Conservation (phyloP, 257 asterid genomes). For the Solanum phureja region DNA sequence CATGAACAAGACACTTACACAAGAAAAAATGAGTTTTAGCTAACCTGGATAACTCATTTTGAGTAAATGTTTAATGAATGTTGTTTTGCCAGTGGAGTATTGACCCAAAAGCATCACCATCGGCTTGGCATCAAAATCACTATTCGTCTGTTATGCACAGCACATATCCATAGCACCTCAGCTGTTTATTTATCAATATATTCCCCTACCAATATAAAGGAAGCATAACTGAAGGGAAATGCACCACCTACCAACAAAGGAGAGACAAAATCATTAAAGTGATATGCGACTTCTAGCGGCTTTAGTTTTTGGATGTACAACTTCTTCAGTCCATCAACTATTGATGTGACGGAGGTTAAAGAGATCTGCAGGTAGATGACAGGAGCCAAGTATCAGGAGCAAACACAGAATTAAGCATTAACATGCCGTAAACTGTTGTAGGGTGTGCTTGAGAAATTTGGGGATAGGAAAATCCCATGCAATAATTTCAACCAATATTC, state of each 20-base stretch:
- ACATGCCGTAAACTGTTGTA: background rate
- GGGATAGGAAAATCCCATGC: background rate
- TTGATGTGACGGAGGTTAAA: conserved; percentile 74
- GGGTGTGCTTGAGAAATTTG: background rate
- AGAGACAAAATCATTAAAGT: conserved; percentile 80
- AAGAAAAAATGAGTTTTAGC: background rate
- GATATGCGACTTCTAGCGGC: conserved; percentile 77
- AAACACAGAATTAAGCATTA: background rate
- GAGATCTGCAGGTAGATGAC: conserved; percentile 39
- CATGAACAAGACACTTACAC: background rate
- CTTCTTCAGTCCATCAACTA: conserved; percentile 88
- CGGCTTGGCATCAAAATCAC: conserved; percentile 98
- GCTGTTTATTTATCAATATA: background rate
- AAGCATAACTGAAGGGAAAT: background rate
- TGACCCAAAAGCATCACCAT: conserved; percentile 99
- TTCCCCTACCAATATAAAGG: background rate
- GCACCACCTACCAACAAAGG: conserved; percentile 60
- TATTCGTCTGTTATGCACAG: conserved; percentile 44
- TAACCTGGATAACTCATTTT: conserved; percentile 78
- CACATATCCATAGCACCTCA: background rate
- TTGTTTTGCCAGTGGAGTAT: conserved; percentile 94
- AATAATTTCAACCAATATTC: background rate
- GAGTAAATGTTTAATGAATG: conserved; percentile 93
- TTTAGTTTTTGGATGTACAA: conserved; percentile 76
- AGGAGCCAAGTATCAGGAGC: background rate